These are phyloP conservation scores for Kockovaella imperatae DNA, from an alignment of 768 basidiomycete genomes.

Conservation along the genomic window DNA sequence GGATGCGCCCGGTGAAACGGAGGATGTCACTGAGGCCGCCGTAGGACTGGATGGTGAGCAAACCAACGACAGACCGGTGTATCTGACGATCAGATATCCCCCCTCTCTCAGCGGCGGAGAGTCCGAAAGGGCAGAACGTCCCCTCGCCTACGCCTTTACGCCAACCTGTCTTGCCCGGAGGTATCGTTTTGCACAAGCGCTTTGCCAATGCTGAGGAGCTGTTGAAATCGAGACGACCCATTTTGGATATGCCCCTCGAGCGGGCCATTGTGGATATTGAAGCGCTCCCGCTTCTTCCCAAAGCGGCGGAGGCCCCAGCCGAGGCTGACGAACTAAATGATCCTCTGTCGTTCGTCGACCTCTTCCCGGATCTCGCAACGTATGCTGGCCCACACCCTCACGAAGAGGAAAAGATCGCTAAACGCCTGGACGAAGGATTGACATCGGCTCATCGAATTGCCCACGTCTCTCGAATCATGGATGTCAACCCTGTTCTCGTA, in stretches of 20 bases:
- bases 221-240: constrained; percentile 17
- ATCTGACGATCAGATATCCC: constrained; percentile 18
- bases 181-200: constrained; percentile 26
- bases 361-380: constrained; percentile 71
- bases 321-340: constrained; percentile 9
- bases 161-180: constrained; percentile 21
- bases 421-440: constrained; percentile 63
- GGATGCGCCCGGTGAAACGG: constrained; percentile 46
- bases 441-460: constrained; percentile 62
- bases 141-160: constrained; percentile 8
- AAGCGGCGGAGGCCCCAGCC: not conserved
- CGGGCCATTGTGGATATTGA: constrained; percentile 21
- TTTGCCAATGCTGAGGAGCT: constrained; percentile 27
- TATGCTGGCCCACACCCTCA: constrained; percentile 51
- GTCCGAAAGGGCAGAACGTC: not conserved
- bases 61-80: not conserved
- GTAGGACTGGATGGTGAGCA: constrained; percentile 29
- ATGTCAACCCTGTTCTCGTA: constrained; percentile 70
- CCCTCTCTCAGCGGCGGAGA: not conserved
- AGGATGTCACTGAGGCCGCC: constrained; percentile 18
- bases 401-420: constrained; percentile 55
- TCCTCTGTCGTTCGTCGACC: constrained; percentile 49
- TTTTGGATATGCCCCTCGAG: constrained; percentile 20
- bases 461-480: constrained; percentile 70
- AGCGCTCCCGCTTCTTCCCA: constrained; percentile 9